Evolutionary conservation across 1,139 yeast species (phyloP).

Genomic region (Yamadazyma kanchanaburiensis): DNA sequence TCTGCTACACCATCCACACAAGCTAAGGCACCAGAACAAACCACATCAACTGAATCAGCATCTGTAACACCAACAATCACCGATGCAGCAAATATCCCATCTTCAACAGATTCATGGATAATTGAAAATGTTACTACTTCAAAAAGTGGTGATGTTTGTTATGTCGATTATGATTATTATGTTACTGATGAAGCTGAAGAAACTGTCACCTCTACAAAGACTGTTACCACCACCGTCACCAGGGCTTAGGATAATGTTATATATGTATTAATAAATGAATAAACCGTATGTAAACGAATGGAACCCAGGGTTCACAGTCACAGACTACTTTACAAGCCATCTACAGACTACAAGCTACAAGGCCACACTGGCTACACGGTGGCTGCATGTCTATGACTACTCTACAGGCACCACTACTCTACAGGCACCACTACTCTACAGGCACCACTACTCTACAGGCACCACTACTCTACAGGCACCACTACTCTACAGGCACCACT

Average conservation of each 20-base stretch:
- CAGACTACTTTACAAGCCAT: no score
- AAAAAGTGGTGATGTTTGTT: conserved; percentile 33
- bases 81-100: conserved; percentile 24
- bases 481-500: no score
- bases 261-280: no score
- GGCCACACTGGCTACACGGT: no score
- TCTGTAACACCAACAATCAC: conserved; percentile 31
- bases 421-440: no score
- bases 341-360: no score
- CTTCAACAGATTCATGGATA: conserved; percentile 37
- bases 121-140: conserved; percentile 36
- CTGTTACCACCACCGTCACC: conserved; percentile 38
- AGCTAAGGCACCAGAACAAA: conserved; percentile 9
- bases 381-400: no score
- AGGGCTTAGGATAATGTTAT: conserved; percentile 9
- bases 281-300: no score
- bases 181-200: conserved; percentile 25
- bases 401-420: no score
- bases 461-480: no score
- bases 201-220: conserved; percentile 36
- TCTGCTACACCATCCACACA: conserved; percentile 8
- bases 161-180: conserved; percentile 44
- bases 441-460: no score
- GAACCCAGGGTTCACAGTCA: no score
- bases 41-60: conserved; percentile 7